Conservation (phyloP, 306 rosid genomes). For the Trifolium fragiferum region DNA sequence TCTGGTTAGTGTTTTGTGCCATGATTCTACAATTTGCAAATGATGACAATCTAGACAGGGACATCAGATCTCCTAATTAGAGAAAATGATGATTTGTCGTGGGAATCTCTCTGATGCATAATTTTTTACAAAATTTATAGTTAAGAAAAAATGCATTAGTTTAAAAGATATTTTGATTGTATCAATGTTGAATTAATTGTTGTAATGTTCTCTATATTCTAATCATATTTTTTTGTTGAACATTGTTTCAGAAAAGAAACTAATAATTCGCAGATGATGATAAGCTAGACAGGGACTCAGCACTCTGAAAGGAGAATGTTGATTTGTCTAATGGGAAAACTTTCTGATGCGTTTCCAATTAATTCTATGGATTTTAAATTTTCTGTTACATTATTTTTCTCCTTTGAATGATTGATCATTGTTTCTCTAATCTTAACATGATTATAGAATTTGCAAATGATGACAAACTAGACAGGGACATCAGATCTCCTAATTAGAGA, state of each 20-base stretch:
- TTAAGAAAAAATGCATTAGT: too few relatives aligned
- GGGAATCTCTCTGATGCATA: neutral
- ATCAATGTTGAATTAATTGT: too few relatives aligned
- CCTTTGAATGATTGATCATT: too few relatives aligned
- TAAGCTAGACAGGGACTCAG: neutral
- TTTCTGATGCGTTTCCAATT: neutral
- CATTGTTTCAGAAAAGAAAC: neutral
- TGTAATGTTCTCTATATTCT: neutral
- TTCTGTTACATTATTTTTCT: too few relatives aligned
- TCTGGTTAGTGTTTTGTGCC: too few relatives aligned
- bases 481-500: neutral
- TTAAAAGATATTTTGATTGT: too few relatives aligned
- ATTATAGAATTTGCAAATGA: neutral
- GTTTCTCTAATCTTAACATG: too few relatives aligned
- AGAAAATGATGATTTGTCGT: neutral
- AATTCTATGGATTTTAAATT: too few relatives aligned
- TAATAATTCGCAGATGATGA: neutral
- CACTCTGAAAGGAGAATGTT: neutral
- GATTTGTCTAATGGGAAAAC: slow-evolving; percentile 1
- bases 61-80: neutral
- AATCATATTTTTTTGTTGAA: neutral
- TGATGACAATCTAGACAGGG: neutral
- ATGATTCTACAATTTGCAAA: neutral
- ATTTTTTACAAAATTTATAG: too few relatives aligned
- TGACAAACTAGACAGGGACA: neutral